Conservation (phyloP, 2,329 filamentous ascomycete species). For the Aspergillus sclerotialis region DNA sequence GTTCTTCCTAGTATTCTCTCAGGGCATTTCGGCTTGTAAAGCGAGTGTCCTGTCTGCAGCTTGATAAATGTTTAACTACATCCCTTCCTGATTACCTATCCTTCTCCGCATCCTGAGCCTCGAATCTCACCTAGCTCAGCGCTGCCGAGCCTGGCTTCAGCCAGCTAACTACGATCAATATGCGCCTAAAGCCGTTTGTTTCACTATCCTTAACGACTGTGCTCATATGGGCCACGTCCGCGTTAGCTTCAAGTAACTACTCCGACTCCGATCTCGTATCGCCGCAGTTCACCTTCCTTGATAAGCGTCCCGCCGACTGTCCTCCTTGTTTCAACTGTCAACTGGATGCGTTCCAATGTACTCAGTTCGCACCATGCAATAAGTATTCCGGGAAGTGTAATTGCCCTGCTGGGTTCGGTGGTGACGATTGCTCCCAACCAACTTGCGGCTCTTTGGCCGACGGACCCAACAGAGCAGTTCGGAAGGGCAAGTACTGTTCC, state of each 20-base stretch:
- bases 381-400: slow-evolving; percentile 85
- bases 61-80: background rate
- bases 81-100: background rate
- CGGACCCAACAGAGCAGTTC: slow-evolving; percentile 69
- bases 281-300: slow-evolving; percentile 64
- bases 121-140: slow-evolving; percentile 1
- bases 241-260: slow-evolving; percentile 42
- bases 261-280: slow-evolving; percentile 54
- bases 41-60: background rate
- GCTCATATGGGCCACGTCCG: slow-evolving; percentile 16
- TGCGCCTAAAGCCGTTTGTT: slow-evolving; percentile 19
- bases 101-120: slow-evolving; percentile 4
- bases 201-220: slow-evolving; percentile 18
- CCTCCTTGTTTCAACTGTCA: slow-evolving; percentile 87
- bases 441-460: slow-evolving; percentile 83
- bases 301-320: slow-evolving; percentile 55
- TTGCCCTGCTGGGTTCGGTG: slow-evolving; percentile 87
- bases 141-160: slow-evolving; percentile 6
- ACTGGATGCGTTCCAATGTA: slow-evolving; percentile 81
- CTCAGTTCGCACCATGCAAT: slow-evolving; percentile 85
- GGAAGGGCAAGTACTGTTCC: slow-evolving; percentile 64
- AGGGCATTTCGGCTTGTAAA: background rate
- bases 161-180: slow-evolving; percentile 13
- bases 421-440: slow-evolving; percentile 86
- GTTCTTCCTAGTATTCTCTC: background rate